Evolutionary conservation across 1,284 basidiomycete species (phyloP).

Genomic region (Cutaneotrichosporon dermatis): DNA sequence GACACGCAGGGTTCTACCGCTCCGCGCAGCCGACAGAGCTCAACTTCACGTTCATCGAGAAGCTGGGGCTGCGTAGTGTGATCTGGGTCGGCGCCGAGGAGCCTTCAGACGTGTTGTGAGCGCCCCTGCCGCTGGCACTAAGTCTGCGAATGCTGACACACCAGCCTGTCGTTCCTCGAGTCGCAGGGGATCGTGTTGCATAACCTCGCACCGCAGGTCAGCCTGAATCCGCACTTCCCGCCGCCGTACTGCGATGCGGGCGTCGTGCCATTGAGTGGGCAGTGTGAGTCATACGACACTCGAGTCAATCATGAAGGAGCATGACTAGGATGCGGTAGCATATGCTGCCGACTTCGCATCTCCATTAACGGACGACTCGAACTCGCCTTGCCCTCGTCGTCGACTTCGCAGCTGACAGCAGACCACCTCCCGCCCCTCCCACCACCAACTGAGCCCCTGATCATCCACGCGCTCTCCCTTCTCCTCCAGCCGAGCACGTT

Average conservation of each 20-base stretch:
- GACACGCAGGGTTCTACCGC: conserved; percentile 50
- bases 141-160: neutral
- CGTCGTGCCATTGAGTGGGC: conserved; percentile 40
- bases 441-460: conserved; percentile 52
- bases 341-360: too few relatives aligned
- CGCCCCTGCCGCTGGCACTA: neutral
- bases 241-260: conserved; percentile 47
- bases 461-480: conserved; percentile 53
- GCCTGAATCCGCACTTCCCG: conserved; percentile 44
- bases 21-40: conserved; percentile 55
- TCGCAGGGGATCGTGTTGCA: conserved; percentile 43
- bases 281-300: conserved; percentile 28
- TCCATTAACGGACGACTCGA: too few relatives aligned
- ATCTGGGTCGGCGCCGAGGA: conserved; percentile 57
- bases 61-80: conserved; percentile 51
- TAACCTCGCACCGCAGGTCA: conserved; percentile 41
- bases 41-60: conserved; percentile 55
- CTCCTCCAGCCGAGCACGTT: conserved; percentile 52
- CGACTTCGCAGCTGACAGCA: conserved; percentile 10
- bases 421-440: conserved; percentile 46
- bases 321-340: too few relatives aligned
- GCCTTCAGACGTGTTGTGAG: conserved; percentile 52
- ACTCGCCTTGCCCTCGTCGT: too few relatives aligned
- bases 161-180: conserved; percentile 44
- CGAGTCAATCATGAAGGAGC: neutral